These are phyloP conservation scores for Huntiella bhutanensis DNA, from an alignment of 2,329 filamentous ascomycete genomes.

Conservation along the genomic window DNA sequence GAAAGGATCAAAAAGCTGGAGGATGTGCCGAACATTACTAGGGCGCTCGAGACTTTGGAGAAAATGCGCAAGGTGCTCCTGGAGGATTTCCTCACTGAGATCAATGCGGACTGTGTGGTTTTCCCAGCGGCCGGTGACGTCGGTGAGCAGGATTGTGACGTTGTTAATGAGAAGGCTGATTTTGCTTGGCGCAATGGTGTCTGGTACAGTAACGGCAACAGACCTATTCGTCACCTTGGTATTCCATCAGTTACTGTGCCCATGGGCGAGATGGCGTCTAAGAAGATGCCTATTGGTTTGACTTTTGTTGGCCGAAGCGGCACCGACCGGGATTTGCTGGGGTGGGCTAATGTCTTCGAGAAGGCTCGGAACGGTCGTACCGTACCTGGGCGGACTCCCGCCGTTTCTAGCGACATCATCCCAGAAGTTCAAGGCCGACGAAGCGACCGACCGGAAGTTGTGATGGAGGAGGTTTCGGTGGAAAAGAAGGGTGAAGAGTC, in stretches of 20 bases:
- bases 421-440: neutral
- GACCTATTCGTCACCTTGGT: slow-evolving; percentile 32
- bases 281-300: slow-evolving; percentile 31
- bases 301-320: slow-evolving; percentile 32
- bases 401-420: slow-evolving; percentile 8
- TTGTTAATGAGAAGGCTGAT: slow-evolving; percentile 12
- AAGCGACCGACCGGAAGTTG: neutral
- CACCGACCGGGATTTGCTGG: slow-evolving; percentile 20
- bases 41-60: slow-evolving; percentile 27
- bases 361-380: slow-evolving; percentile 4
- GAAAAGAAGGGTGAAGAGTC: neutral
- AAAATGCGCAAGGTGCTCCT: slow-evolving; percentile 27
- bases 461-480: neutral
- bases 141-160: slow-evolving; percentile 28
- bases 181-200: slow-evolving; percentile 23
- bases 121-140: slow-evolving; percentile 33
- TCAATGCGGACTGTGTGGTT: slow-evolving; percentile 25
- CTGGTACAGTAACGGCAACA: slow-evolving; percentile 33
- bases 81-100: slow-evolving; percentile 29
- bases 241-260: slow-evolving; percentile 34
- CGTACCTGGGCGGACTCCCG: slow-evolving; percentile 11
- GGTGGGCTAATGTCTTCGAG: slow-evolving; percentile 14
- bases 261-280: slow-evolving; percentile 29
- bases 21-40: slow-evolving; percentile 22
- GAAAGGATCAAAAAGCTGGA: slow-evolving; percentile 19